Percentiles rank a stretch among this genome's conserved stretches.
Evolutionary conservation across 78 protist genomes (phyloP).

Genomic region (Dictyostelium capitatum): DNA sequence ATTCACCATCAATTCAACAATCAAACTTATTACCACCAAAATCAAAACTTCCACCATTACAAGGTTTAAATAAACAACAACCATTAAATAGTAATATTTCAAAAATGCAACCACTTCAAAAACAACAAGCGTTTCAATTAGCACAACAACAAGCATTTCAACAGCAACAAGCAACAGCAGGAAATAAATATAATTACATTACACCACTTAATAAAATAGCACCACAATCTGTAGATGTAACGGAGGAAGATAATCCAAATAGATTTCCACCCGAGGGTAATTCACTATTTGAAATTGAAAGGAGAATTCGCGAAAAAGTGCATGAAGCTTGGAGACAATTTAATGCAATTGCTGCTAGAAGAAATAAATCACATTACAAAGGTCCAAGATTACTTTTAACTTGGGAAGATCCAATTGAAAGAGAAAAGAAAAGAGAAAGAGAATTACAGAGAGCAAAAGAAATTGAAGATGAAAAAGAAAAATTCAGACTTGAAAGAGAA

Average conservation of each 20-base stretch:
- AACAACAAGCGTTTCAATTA: not conserved
- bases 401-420: not conserved
- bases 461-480: not conserved
- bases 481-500: not conserved
- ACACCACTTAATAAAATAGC: constrained; percentile 4
- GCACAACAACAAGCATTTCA: not conserved
- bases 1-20: not conserved
- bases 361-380: constrained; percentile 1
- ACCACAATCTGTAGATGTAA: not conserved
- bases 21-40: not conserved
- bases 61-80: no score
- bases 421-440: not conserved
- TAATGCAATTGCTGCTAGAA: constrained; percentile 15
- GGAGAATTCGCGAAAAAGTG: not conserved
- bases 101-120: not conserved
- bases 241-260: not conserved
- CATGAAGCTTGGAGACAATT: constrained; percentile 32
- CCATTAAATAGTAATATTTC: not conserved
- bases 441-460: not conserved
- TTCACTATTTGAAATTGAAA: not conserved
- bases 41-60: no score
- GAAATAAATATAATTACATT: not conserved
- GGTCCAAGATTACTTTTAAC: constrained; percentile 1
- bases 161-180: not conserved
- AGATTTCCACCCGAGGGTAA: not conserved